Evolutionary conservation across 345 rosid species (phyloP).

Genomic region (Eucalyptus pumila): DNA sequence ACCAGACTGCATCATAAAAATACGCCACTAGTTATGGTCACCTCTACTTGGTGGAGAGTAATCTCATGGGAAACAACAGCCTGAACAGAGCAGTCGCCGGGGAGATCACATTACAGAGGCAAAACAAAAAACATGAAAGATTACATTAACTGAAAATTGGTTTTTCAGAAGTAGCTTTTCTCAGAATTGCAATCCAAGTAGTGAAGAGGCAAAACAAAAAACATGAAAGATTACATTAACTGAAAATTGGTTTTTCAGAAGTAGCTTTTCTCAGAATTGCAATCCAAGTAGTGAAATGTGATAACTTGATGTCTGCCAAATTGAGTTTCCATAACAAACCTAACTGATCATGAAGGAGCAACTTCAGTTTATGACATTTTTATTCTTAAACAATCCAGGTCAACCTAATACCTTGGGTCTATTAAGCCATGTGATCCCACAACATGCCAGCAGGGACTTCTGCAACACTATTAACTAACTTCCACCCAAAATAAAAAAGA

Average conservation of each 20-base stretch:
- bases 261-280: background rate
- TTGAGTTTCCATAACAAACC: background rate
- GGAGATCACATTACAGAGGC: background rate
- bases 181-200: background rate
- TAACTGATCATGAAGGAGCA: background rate
- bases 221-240: background rate
- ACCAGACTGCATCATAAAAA: conserved; percentile 19
- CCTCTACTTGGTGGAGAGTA: background rate
- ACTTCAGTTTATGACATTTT: background rate
- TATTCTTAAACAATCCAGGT: background rate
- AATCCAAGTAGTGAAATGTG: background rate
- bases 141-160: background rate
- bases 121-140: background rate
- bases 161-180: background rate
- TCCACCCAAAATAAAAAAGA: background rate
- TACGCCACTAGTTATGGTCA: background rate
- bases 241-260: background rate
- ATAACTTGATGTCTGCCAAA: background rate
- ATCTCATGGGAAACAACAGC: background rate
- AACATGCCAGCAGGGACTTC: background rate
- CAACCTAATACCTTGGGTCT: background rate
- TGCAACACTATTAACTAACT: background rate
- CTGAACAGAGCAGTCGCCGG: background rate
- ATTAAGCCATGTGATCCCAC: background rate
- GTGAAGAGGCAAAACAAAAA: background rate